Percentiles rank a stretch among this genome's conserved stretches.
Conservation (phyloP, 495 filamentous ascomycete genomes). For the Margaritispora aquatica region DNA sequence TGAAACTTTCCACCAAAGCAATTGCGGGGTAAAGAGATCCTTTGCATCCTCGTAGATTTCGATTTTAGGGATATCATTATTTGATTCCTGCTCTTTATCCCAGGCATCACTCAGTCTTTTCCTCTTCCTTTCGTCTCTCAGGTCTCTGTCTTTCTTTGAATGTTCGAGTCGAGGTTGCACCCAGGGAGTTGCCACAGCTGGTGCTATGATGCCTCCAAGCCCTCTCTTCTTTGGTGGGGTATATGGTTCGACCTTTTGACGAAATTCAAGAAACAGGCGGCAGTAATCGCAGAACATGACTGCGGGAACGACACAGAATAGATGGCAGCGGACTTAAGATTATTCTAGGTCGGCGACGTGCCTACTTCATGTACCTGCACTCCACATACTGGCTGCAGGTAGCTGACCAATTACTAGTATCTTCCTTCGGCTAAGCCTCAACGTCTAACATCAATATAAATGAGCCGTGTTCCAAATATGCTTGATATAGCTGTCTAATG, state of each 20-base stretch:
- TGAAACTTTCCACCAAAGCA: not conserved
- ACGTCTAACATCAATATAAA: too few relatives aligned
- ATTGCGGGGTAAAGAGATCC: not conserved
- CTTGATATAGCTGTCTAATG: too few relatives aligned
- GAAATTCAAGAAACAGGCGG: not conserved
- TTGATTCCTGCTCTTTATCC: not conserved
- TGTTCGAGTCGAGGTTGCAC: not conserved
- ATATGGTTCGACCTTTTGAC: not conserved
- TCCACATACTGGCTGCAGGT: too few relatives aligned
- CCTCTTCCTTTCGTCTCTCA: not conserved
- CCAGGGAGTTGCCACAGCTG: not conserved
- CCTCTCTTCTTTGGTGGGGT: not conserved
- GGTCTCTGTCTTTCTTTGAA: not conserved
- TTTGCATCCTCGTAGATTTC: not conserved
- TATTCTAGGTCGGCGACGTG: too few relatives aligned
- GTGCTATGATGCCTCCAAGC: not conserved
- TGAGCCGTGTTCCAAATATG: too few relatives aligned
- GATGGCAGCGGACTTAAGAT: too few relatives aligned
- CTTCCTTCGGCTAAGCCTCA: too few relatives aligned
- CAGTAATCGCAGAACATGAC: not conserved
- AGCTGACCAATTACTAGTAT: too few relatives aligned
- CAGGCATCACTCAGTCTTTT: not conserved
- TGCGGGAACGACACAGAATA: too few relatives aligned
- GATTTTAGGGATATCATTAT: not conserved
- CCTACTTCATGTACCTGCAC: too few relatives aligned